phyloP scores from a whole-genome alignment of 2,329 filamentous ascomycete species.

The Alternaria metachromatica region DNA sequence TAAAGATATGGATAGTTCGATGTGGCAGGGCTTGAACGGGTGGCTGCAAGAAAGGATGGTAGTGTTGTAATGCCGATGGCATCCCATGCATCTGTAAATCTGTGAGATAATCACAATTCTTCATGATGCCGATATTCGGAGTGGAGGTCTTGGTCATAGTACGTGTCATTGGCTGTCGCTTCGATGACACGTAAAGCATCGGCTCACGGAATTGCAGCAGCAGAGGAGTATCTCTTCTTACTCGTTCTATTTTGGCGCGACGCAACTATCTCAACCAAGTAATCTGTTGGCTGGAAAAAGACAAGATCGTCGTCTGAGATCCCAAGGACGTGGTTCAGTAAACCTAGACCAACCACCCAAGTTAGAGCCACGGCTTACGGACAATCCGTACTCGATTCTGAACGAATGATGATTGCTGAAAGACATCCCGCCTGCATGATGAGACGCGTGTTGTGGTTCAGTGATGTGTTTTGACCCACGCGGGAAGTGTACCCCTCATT shows the following conservation, averaged over 20 bases:
- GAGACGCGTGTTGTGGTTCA: background rate
- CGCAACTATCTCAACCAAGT: background rate
- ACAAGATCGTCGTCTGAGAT: background rate
- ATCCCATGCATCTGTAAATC: background rate
- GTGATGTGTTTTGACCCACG: constrained; percentile 3
- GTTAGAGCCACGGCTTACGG: background rate
- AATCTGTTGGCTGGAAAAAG: background rate
- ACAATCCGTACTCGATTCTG: background rate
- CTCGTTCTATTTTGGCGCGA: background rate
- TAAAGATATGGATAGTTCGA: constrained; percentile 32
- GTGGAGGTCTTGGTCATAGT: background rate
- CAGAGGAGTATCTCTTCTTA: background rate
- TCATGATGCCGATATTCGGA: background rate
- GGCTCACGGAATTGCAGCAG: background rate
- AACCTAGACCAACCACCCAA: background rate
- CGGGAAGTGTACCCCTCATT: constrained; percentile 16
- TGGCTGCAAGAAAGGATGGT: constrained; percentile 13
- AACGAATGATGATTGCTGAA: background rate
- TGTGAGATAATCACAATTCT: background rate
- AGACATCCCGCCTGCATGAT: background rate
- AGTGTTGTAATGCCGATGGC: background rate
- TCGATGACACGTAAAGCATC: background rate
- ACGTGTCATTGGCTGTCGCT: background rate
- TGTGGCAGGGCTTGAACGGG: constrained; percentile 27
- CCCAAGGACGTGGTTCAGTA: background rate